Conservation (phyloP, 2,329 filamentous ascomycete genomes). For the Alternaria longipes region DNA sequence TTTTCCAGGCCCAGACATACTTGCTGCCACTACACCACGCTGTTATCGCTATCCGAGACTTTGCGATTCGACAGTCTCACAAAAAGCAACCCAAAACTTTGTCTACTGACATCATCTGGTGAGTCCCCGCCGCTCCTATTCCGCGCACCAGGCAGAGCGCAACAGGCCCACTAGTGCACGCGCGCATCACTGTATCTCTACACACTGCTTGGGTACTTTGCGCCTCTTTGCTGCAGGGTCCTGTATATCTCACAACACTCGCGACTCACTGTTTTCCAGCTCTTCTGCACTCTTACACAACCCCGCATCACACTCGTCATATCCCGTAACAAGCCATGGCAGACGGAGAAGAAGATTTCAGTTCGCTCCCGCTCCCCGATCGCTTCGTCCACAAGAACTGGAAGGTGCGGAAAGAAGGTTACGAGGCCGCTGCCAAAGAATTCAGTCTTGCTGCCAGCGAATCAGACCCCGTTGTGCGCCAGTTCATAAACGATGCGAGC, state of each 20-base stretch:
- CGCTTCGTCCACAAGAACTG: constrained; percentile 91
- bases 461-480: constrained; percentile 82
- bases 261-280: constrained; percentile 17
- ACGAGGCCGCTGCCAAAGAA: constrained; percentile 88
- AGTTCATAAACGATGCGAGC: constrained; percentile 83
- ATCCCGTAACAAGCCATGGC: constrained; percentile 66
- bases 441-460: constrained; percentile 89
- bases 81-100: not conserved
- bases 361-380: constrained; percentile 78
- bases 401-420: constrained; percentile 96
- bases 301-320: constrained; percentile 19
- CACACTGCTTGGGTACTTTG: not conserved
- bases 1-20: constrained; percentile 4
- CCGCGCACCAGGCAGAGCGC: constrained; percentile 1
- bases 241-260: not conserved
- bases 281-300: not conserved
- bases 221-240: not conserved
- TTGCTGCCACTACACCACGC: constrained; percentile 2
- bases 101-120: constrained; percentile 18
- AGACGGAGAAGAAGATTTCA: constrained; percentile 82
- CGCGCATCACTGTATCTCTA: constrained; percentile 1
- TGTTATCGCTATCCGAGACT: constrained; percentile 6
- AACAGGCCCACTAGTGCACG: constrained; percentile 12
- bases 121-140: constrained; percentile 11
- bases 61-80: not conserved